Conservation (phyloP, 2,329 filamentous ascomycete species). For the Aspergillus quadrilineatus region DNA sequence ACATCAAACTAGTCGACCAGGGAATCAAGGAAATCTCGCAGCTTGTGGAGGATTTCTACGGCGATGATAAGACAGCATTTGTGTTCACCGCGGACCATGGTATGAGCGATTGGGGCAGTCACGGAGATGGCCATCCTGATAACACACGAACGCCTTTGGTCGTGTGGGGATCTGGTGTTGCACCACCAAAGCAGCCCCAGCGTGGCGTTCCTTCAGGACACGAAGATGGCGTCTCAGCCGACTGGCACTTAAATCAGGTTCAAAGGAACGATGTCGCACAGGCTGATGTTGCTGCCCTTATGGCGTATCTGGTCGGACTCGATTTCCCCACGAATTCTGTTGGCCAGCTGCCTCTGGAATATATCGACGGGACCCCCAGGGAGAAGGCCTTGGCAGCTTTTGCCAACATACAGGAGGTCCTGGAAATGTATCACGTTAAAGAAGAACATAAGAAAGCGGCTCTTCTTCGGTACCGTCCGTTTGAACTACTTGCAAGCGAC, state of each 20-base stretch:
- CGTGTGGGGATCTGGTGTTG: conserved; percentile 88
- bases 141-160: conserved; percentile 94
- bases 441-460: conserved; percentile 76
- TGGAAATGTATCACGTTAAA: conserved; percentile 96
- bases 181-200: conserved; percentile 63
- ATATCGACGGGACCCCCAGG: conserved; percentile 67
- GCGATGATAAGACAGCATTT: conserved; percentile 81
- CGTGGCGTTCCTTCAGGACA: conserved; percentile 70
- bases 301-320: conserved; percentile 85
- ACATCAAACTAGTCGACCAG: conserved; percentile 89
- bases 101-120: conserved; percentile 99
- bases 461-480: conserved; percentile 76
- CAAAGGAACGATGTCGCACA: conserved; percentile 88
- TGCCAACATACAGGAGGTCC: conserved; percentile 78
- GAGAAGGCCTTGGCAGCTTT: conserved; percentile 83
- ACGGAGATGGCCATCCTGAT: conserved; percentile 95
- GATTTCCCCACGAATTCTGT: conserved; percentile 96
- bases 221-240: conserved; percentile 79
- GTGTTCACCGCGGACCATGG: conserved; percentile 98
- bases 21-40: conserved; percentile 82
- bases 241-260: conserved; percentile 80
- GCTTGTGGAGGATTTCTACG: conserved; percentile 82
- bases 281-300: conserved; percentile 89
- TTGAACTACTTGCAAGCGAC: conserved; percentile 64
- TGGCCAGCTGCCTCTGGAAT: conserved; percentile 83